Base-by-base conservation (phyloP, 2,329 filamentous ascomycete species). In the Hypoxylon sp. region DNA sequence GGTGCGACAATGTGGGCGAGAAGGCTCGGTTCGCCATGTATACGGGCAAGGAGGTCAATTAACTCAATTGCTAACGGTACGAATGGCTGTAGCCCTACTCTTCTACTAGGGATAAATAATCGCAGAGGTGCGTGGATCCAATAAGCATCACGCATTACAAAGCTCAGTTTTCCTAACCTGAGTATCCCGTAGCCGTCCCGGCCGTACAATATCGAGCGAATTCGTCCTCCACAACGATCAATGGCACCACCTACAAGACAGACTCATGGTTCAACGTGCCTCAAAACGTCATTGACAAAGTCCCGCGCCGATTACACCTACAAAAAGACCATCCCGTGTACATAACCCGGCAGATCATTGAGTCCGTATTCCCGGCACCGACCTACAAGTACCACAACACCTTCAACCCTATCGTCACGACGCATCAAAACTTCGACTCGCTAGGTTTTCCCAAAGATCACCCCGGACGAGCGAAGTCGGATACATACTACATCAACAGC, bases 401-500 rank as follows among this genome's bases (percentile, higher is more conserved):
- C 59, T 88, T 94, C 75, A 90, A 91, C 72, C 95, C 96, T 0
- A 89, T 98, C 43, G 96, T 98, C 23, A 90, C 91, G 34, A 92
- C 93, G 1, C 81, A 85, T 10, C 92, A 98, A 77, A 99, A 99
- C 79, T 99, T 99, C 78, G 96, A 99, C 81, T 96, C 94, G n/a
- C 84, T 99, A 6, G 94, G 94, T 48, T 98, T 99, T 77, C 91
- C 94, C 0, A 76, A 85, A 5, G 92, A 98, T 78, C 96, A 99
- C 75, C 92, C 94, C 3, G 96, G 96, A 65, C 91, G 96, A 55
- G 92, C 89, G 71, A 89, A 89, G 72, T 95, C 93, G 13, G 96
- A 99, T 81, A 98, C 96, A 0, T 99, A 98, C 84, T 99, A 99
- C 80, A 82, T 99, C 76, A 97, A 97, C 81, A 84, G 90, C 72